Base-by-base conservation (phyloP, 2,329 filamentous ascomycete species). In the Exserohilum rostratum region DNA sequence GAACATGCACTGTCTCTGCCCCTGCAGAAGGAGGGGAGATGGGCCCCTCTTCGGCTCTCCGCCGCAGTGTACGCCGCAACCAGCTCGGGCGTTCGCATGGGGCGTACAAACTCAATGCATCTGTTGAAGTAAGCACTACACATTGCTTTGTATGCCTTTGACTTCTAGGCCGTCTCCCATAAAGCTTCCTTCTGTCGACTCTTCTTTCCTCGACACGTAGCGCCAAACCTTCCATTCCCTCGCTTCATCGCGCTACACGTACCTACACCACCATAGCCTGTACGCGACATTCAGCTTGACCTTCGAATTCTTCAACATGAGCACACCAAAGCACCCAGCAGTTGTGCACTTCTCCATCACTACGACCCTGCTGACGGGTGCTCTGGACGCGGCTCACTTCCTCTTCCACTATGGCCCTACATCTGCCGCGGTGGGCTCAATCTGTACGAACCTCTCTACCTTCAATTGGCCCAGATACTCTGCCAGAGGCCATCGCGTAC, bases 331-430 rank as follows among this genome's bases (percentile, higher is more conserved):
- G 37, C 79, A 82, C 61, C 78, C 78, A 44, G 77, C 78, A 22
- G 68, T 74, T 10, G 77, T 81, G 39, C 79, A 82, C 67, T 80
- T 79, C 65, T 79, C 79, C 17, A 73, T 82, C 48, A 73, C 78
- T 51, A 79, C 80, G 67, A 72, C 78, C 54, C 62, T 71, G 38
- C 67, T 79, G 12, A 73, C 76, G 31, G 78, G 74, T 45, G 73
- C 55, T 38, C 74, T 80, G 54, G 79, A 81, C 62, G 70, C 72
- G 29, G 60, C 78, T 15, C 69, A 76, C 65, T 65, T 68, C 50
- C 53, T 62, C 20, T 71, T 70, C 0, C 67, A 70, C 15, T 64
- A 70, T 48, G 65, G 71, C n/a, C 65, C 73, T 17, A 73, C 69
- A 27, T 61, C 68, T 22, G 59, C 73, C 30, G 61, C 72, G 18